Conservation (phyloP, 495 filamentous ascomycete species). For the Aspergillus sclerotioniger region DNA sequence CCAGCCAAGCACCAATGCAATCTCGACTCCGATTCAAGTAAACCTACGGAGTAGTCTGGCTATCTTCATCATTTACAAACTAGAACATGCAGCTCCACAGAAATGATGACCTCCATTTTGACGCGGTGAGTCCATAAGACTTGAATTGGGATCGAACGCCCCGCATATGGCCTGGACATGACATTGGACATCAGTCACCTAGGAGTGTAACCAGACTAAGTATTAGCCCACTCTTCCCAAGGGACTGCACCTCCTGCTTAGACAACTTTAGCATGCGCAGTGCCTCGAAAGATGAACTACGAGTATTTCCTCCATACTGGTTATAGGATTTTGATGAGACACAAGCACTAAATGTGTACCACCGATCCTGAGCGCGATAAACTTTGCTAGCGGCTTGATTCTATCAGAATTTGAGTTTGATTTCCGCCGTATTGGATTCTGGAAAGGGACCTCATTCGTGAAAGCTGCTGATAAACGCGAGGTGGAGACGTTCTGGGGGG, state of each 20-base stretch:
- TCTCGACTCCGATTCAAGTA: neutral
- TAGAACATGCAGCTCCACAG: neutral
- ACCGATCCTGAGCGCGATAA: neutral
- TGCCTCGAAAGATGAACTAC: neutral
- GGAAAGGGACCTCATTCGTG: neutral
- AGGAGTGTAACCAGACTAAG: neutral
- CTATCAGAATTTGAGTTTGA: neutral
- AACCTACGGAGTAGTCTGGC: neutral
- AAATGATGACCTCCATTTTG: too few relatives aligned
- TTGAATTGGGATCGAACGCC: neutral
- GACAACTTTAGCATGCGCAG: neutral
- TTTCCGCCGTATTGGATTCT: neutral
- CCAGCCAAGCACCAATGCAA: neutral
- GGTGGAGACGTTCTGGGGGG: neutral
- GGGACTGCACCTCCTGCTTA: neutral
- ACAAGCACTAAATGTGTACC: neutral
- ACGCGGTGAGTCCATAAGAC: neutral
- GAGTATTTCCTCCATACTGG: neutral
- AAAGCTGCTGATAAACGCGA: neutral
- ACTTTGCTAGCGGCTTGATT: constrained; percentile 1
- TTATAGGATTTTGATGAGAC: neutral
- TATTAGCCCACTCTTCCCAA: neutral
- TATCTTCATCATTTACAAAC: neutral
- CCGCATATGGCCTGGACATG: neutral
- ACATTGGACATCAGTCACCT: neutral